Percentiles rank a stretch among this genome's conserved stretches.
phyloP scores from a whole-genome alignment of 306 rosid genomes.

The Luffa acutangula region DNA sequence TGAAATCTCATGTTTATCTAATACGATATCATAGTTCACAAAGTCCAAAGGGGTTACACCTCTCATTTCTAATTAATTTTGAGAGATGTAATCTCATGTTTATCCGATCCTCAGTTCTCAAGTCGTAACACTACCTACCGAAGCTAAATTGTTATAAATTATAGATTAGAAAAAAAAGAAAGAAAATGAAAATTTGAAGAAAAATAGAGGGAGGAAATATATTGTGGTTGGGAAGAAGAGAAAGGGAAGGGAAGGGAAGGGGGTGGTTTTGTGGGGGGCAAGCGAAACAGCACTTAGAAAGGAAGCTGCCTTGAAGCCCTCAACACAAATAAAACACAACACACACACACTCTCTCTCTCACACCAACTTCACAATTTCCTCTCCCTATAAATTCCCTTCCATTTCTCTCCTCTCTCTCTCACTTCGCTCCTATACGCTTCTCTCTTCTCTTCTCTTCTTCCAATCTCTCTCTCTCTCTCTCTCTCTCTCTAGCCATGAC shows the following conservation, averaged over 20 bases:
- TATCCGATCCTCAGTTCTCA: no score
- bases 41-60: no score
- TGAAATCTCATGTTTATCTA: no score
- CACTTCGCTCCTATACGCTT: conserved; percentile 1
- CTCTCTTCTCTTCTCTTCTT: neutral
- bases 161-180: no score
- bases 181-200: no score
- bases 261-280: neutral
- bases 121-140: no score
- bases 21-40: no score
- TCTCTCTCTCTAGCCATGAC: conserved; percentile 27
- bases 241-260: neutral
- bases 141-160: no score
- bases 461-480: neutral
- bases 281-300: neutral
- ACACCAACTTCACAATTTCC: neutral
- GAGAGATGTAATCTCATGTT: no score
- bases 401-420: conserved; percentile 11
- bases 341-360: neutral
- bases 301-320: conserved; percentile 10
- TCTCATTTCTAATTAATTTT: no score
- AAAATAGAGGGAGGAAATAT: no score
- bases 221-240: neutral
- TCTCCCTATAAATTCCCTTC: conserved; percentile 7
- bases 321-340: neutral